phyloP scores from a whole-genome alignment of 2,329 filamentous ascomycete species.

The Alternaria brassicae region DNA sequence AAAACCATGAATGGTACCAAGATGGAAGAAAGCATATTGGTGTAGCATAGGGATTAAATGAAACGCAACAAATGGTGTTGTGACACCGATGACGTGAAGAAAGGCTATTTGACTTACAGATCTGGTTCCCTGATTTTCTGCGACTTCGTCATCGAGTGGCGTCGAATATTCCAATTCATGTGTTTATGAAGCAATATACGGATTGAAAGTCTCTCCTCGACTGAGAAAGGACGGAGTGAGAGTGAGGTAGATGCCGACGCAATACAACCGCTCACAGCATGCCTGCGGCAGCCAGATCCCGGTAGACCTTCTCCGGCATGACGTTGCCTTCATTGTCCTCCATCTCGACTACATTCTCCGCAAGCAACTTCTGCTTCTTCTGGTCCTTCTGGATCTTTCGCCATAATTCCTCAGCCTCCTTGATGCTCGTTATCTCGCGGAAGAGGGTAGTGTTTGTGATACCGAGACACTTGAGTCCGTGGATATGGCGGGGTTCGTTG shows the following conservation, averaged over 20 bases:
- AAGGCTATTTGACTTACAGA: neutral
- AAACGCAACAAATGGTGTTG: neutral
- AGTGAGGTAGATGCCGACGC: neutral
- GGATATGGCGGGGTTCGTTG: slow-evolving; percentile 90
- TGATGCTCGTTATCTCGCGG: slow-evolving; percentile 90
- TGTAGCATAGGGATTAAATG: neutral
- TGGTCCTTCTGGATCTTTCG: slow-evolving; percentile 90
- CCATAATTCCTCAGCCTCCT: slow-evolving; percentile 88
- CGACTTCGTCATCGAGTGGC: neutral
- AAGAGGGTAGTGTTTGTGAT: slow-evolving; percentile 92
- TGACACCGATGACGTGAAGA: neutral
- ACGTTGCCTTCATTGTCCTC: slow-evolving; percentile 97
- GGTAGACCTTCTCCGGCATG: slow-evolving; percentile 98
- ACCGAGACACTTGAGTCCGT: slow-evolving; percentile 90
- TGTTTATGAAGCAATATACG: neutral
- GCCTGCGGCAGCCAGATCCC: slow-evolving; percentile 92
- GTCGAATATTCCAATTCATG: neutral
- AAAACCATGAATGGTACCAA: neutral
- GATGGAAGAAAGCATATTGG: neutral
- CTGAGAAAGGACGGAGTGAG: neutral
- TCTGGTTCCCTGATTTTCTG: neutral
- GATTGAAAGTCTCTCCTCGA: neutral
- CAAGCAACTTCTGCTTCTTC: slow-evolving; percentile 76
- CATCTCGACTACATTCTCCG: slow-evolving; percentile 94
- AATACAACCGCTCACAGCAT: slow-evolving; percentile 52